Percentiles rank a stretch among this genome's conserved stretches.
phyloP scores from a whole-genome alignment of 208 protist species.

The Leishmania lainsoni region DNA sequence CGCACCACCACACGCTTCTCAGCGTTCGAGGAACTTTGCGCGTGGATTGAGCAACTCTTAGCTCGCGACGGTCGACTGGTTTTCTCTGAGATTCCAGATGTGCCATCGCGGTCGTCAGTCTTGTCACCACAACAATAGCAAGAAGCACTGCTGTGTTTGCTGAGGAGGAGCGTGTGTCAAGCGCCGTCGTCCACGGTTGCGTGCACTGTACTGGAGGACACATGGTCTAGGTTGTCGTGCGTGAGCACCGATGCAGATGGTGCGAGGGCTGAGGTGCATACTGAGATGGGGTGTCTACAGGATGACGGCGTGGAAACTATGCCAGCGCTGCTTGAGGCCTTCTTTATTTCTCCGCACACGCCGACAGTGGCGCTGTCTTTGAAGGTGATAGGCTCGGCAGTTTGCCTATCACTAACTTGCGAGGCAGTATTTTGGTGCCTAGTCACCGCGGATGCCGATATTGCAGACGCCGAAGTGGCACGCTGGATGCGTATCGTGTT shows the following conservation, averaged over 20 bases:
- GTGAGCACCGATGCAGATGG: neutral
- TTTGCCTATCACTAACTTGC: neutral
- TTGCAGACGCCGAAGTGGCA: neutral
- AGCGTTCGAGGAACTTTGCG: constrained; percentile 2
- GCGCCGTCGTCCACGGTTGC: constrained; percentile 21
- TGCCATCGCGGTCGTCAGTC: neutral
- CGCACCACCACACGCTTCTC: constrained; percentile 11
- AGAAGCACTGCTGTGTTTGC: constrained; percentile 14
- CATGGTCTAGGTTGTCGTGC: constrained; percentile 5
- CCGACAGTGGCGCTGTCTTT: constrained; percentile 2
- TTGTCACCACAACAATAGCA: constrained; percentile 5
- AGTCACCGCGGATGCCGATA: neutral
- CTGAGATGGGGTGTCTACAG: neutral
- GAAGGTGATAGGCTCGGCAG: neutral
- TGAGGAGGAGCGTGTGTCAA: constrained; percentile 16
- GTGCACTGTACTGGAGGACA: constrained; percentile 2
- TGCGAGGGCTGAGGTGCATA: neutral
- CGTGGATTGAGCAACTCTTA: constrained; percentile 11
- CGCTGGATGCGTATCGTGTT: constrained; percentile 12
- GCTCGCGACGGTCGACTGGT: neutral
- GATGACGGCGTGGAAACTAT: constrained; percentile 1
- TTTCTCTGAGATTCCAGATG: neutral
- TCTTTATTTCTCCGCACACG: constrained; percentile 12
- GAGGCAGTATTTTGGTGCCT: constrained; percentile 4
- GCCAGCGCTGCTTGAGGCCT: constrained; percentile 12